Percentiles rank a stretch among this genome's conserved stretches.
These are phyloP conservation scores for Exsudoporus frostii DNA, from an alignment of 768 basidiomycete species.

Conservation along the genomic window DNA sequence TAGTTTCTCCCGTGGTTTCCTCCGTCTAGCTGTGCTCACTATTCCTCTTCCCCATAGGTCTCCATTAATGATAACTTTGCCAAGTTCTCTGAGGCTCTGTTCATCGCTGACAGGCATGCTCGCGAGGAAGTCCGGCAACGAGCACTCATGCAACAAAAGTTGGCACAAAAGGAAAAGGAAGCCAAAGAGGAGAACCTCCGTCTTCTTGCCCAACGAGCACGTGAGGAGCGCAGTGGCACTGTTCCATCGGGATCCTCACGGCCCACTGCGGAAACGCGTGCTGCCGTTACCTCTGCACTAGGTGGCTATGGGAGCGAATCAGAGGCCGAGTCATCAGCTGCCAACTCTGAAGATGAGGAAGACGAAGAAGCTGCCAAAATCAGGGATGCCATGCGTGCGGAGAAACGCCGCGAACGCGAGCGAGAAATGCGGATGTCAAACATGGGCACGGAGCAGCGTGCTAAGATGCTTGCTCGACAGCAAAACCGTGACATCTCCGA, in stretches of 20 bases:
- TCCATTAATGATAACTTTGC: constrained; percentile 99
- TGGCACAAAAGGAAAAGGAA: constrained; percentile 95
- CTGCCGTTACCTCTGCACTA: constrained; percentile 70
- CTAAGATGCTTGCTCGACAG: constrained; percentile 92
- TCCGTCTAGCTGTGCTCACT: not conserved
- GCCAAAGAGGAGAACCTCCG: constrained; percentile 97
- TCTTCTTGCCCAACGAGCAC: constrained; percentile 88
- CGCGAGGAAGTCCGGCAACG: constrained; percentile 97
- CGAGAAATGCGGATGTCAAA: constrained; percentile 98
- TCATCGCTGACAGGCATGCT: constrained; percentile 93
- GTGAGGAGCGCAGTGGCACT: constrained; percentile 88
- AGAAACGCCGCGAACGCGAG: constrained; percentile 92
- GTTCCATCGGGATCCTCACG: constrained; percentile 54
- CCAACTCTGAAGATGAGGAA: constrained; percentile 54
- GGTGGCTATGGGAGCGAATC: constrained; percentile 87
- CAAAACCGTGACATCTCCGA: constrained; percentile 99
- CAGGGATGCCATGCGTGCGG: constrained; percentile 85
- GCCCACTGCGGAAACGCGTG: constrained; percentile 63
- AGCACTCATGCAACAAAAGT: constrained; percentile 95
- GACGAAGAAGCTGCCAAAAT: constrained; percentile 85
- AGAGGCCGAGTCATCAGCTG: constrained; percentile 43
- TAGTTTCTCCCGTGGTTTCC: constrained; percentile 30
- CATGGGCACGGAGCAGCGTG: constrained; percentile 96
- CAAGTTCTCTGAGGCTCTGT: constrained; percentile 95
- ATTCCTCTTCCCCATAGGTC: constrained; percentile 49